Percentiles rank a stretch among this genome's conserved stretches.
These are phyloP conservation scores for Fusarium keratoplasticum DNA, from an alignment of 2,329 filamentous ascomycete genomes.

Conservation along the genomic window DNA sequence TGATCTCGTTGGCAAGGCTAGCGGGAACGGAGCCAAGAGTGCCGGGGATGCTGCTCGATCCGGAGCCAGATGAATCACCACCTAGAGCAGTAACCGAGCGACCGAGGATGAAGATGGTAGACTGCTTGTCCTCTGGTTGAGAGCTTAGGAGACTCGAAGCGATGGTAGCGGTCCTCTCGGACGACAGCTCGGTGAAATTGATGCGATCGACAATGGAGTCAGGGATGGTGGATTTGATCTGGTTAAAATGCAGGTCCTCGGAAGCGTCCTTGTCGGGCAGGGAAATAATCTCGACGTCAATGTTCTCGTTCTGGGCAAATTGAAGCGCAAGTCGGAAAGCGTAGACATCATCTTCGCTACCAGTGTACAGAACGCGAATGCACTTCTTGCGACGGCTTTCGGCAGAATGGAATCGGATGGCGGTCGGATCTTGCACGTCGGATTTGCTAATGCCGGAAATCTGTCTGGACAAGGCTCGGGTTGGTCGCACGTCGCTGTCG, in stretches of 20 bases:
- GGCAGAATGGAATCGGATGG: slow-evolving; percentile 21
- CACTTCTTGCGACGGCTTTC: slow-evolving; percentile 63
- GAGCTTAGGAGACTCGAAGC: slow-evolving; percentile 1
- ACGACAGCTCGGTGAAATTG: slow-evolving; percentile 21
- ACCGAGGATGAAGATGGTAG: slow-evolving; percentile 18
- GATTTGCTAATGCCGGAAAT: slow-evolving; percentile 10
- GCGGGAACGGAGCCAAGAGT: slow-evolving; percentile 14
- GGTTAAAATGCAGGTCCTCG: slow-evolving; percentile 6
- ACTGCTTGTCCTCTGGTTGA: slow-evolving; percentile 5
- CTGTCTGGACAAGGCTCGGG: slow-evolving; percentile 9
- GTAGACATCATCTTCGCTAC: slow-evolving; percentile 82
- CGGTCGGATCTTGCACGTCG: slow-evolving; percentile 6
- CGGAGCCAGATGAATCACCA: slow-evolving; percentile 1
- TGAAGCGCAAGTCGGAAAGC: slow-evolving; percentile 85
- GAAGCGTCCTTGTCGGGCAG: not conserved
- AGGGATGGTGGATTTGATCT: slow-evolving; percentile 12
- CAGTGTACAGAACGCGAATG: slow-evolving; percentile 87
- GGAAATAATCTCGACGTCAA: slow-evolving; percentile 13
- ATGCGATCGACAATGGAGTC: slow-evolving; percentile 1
- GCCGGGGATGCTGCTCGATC: not conserved
- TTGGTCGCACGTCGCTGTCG: not conserved
- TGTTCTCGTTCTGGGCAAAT: slow-evolving; percentile 73
- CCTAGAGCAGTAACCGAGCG: not conserved
- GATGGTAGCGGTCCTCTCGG: slow-evolving; percentile 15
- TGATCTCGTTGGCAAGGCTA: slow-evolving; percentile 12